phyloP scores from a whole-genome alignment of 441 rosid species.

The Melianthus villosus region DNA sequence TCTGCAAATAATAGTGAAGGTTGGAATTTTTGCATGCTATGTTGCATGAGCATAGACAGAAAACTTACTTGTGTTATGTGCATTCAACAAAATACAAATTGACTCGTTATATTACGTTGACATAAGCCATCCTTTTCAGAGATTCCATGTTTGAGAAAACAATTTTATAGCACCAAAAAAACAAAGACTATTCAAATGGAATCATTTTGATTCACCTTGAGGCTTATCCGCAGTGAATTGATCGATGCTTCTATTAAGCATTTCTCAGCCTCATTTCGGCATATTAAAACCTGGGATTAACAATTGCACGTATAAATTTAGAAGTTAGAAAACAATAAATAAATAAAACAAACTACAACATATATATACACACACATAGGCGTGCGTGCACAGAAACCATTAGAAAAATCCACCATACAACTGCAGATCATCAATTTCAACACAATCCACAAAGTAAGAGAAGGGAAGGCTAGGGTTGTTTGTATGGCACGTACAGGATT shows the following conservation, averaged over 20 bases:
- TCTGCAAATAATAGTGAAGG: no score
- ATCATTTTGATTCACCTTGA: conserved; percentile 41
- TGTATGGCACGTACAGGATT: conserved; percentile 66
- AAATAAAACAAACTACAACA: neutral
- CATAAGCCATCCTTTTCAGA: no score
- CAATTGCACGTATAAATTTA: conserved; percentile 1
- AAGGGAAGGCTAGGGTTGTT: neutral
- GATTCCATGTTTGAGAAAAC: no score
- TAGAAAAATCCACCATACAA: no score
- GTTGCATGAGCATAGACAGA: no score
- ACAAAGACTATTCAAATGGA: neutral
- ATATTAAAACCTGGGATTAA: conserved; percentile 59
- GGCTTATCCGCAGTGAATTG: conserved; percentile 85
- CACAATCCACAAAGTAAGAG: neutral
- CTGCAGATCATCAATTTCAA: neutral
- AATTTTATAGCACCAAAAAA: neutral
- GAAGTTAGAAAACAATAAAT: neutral
- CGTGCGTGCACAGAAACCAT: no score
- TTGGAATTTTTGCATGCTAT: no score
- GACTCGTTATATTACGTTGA: no score
- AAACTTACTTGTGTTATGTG: no score
- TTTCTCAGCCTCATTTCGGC: conserved; percentile 87
- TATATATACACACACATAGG: no score
- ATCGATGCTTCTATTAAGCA: conserved; percentile 92
- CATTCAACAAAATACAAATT: no score